Percentiles rank a stretch among this genome's conserved stretches.
These are phyloP conservation scores for Elsinoe australis DNA, from an alignment of 2,329 filamentous ascomycete genomes.

Conservation along the genomic window DNA sequence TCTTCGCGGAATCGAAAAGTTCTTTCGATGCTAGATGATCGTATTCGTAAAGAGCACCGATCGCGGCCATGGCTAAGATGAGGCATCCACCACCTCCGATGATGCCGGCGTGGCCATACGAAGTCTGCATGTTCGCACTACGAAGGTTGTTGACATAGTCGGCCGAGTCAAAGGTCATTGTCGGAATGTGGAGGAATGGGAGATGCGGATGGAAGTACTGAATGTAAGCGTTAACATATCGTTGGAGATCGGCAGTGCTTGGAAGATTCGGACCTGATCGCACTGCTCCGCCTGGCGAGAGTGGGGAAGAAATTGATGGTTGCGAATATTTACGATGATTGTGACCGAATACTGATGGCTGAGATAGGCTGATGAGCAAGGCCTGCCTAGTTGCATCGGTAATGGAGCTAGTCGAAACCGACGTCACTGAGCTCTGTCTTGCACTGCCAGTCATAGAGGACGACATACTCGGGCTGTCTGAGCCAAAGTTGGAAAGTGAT, in stretches of 20 bases:
- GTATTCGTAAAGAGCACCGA: conserved; percentile 78
- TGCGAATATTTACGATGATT: conserved; percentile 53
- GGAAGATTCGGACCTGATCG: conserved; percentile 52
- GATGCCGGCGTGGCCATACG: conserved; percentile 47
- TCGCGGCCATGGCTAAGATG: conserved; percentile 80
- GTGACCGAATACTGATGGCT: conserved; percentile 48
- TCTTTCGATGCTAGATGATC: conserved; percentile 73
- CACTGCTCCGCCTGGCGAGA: conserved; percentile 32
- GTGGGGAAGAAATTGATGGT: conserved; percentile 47
- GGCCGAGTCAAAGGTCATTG: conserved; percentile 78
- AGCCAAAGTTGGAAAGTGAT: conserved; percentile 55
- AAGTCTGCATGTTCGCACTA: conserved; percentile 46
- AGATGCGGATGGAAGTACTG: conserved; percentile 89
- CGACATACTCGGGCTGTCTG: conserved; percentile 55
- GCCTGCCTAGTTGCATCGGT: conserved; percentile 59
- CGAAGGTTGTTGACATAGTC: conserved; percentile 55
- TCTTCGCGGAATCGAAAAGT: conserved; percentile 87
- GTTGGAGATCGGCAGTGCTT: conserved; percentile 75
- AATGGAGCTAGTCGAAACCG: conserved; percentile 57
- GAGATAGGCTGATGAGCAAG: conserved; percentile 53
- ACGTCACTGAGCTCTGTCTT: conserved; percentile 52
- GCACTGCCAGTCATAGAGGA: conserved; percentile 63
- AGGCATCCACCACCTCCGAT: conserved; percentile 78
- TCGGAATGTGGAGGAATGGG: conserved; percentile 89
- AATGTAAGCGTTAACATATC: conserved; percentile 84